Evolutionary conservation across 1,284 basidiomycete species (phyloP), one percentile per base, ranked within the genome.

Genomic region (Inonotus obliquus): DNA sequence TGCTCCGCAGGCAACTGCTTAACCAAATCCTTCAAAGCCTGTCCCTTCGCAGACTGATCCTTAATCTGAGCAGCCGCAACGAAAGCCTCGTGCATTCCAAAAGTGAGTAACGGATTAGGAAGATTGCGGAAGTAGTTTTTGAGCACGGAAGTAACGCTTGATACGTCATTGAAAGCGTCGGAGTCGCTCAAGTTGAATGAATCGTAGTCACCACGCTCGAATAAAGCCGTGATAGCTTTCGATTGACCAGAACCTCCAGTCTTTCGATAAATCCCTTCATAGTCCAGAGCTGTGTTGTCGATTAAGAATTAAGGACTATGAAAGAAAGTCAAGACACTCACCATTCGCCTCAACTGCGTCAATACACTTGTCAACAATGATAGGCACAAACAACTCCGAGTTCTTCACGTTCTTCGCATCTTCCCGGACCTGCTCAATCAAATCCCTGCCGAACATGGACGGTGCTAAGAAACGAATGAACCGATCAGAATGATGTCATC

Each of bases 211-310:
- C 94, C 94, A 47, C 91, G 85, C 70, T 99, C 97, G 69, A 99
- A 99, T 38, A 97, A 81, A 67, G 96, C 92, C 0, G 93, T 95
- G 74, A 99, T 98, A 62, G 84, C 83, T 75, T 96, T 96, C 53
- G 93, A 91, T 70, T 96, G 94, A 9, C 91, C 86, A 37, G 91
- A 88, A 5, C 97, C 97, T 23, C 97, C 97, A 0, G 92, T 94
- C 78, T 98, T 98, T 65, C 97, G 93, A 75, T 98, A 98, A 67
- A 99, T 94, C 13, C 96, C 94, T 73, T 96, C 94, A 69, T 93
- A 94, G 65, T 94, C 91, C 74, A 96, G 79, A n/a, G 89, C 91
- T 90, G 66, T 14, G 57, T 13, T 23, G 57, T 2, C 49, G 61
- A 49, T 37, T 19, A 21, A n/a, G 27, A 52, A 13, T 14, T n/a